Base-by-base conservation (phyloP, 306 rosid species). In the Gynostemma pentaphyllum region DNA sequence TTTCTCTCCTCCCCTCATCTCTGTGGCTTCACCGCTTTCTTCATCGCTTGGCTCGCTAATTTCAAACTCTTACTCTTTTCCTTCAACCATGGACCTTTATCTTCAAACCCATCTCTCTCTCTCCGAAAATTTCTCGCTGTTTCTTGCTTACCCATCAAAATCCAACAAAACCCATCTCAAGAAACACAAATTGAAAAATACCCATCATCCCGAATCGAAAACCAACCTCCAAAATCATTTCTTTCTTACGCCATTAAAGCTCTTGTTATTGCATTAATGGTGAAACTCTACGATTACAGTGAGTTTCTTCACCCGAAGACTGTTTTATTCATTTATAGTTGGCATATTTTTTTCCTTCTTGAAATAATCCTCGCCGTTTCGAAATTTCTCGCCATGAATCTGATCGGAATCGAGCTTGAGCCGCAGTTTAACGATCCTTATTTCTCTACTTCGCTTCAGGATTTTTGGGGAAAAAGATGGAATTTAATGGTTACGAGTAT, bases 401-500 rank as follows among this genome's bases (percentile, higher is more conserved):
- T 59, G 14, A 12, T 82, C 9, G 80, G 82, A 10, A 9, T 76
- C 26, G 79, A 87, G 68, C 78, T 82, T 4, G 87, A 84, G 54
- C 95, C 88, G 5, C 85, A 78, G 24, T 84, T 84, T 79, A 74
- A 84, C 0, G 64, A 80, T 15, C 88, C 96, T 1, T 40, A 83
- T 9, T 66, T 78, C 3, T 77, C 90, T 1, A 74, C 90, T 9
- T 88, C 94, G 13, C 78, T 85, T 0, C 94, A 85, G 44, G 85
- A 88, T 45, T 88, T 85, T 30, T 85, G 96, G 96, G 84, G 90
- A 1, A 64, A 76, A 37, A 70, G 96, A 39, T 88, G 96, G 96
- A 85, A 85, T 59, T 87, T 85, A 46, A 78, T 81, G 80, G 94
- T 81, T 18, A 77, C 81, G 7, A 66, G 75, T 14, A 81, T 81